Conservation (phyloP, 1,139 yeast genomes). For the Hansenula sp. region DNA sequence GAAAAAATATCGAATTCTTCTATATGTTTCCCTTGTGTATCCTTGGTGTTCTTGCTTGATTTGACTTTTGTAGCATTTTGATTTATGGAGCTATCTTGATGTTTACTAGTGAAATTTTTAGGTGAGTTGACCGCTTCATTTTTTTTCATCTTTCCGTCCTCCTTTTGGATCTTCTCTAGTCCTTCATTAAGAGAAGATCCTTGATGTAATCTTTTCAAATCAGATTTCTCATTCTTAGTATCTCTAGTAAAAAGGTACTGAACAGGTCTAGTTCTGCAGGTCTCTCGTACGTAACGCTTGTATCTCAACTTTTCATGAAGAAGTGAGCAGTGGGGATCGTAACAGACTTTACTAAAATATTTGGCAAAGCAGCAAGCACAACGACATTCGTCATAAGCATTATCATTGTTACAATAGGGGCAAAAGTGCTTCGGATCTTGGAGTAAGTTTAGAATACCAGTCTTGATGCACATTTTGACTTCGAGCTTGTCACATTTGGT, state of each 20-base stretch:
- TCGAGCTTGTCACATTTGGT: conserved; percentile 16
- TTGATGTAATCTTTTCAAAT: neutral
- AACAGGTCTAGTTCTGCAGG: conserved; percentile 19
- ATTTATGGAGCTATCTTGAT: too few relatives aligned
- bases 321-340: conserved; percentile 19
- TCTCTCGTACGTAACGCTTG: conserved; percentile 20
- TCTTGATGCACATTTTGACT: conserved; percentile 19
- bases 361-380: conserved; percentile 24
- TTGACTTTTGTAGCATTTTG: neutral
- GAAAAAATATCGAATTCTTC: conserved; percentile 12
- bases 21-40: neutral
- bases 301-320: conserved; percentile 20
- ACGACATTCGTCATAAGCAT: conserved; percentile 24
- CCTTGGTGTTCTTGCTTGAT: neutral
- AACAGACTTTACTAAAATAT: conserved; percentile 21
- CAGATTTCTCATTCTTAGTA: neutral
- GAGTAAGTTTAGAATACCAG: conserved; percentile 15
- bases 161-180: too few relatives aligned
- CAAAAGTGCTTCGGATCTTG: conserved; percentile 21
- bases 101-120: too few relatives aligned
- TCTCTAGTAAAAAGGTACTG: conserved; percentile 5
- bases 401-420: conserved; percentile 22
- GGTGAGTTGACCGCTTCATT: too few relatives aligned
- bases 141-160: too few relatives aligned
- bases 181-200: too few relatives aligned